These are phyloP conservation scores for Wickerhamomyces mucosus DNA, from an alignment of 805 yeast genomes.

Conservation along the genomic window DNA sequence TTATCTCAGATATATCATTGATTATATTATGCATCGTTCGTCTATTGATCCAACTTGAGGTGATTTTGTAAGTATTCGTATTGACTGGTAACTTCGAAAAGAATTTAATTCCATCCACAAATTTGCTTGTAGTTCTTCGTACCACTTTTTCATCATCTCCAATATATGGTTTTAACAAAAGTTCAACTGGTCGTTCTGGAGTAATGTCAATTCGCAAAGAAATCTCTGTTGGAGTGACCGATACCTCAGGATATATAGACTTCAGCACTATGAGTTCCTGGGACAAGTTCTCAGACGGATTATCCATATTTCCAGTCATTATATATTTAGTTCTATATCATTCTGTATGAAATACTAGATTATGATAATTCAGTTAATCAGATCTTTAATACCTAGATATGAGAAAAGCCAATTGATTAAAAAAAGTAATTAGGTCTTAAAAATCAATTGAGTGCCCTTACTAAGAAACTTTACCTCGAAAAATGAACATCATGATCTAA, in stretches of 20 bases:
- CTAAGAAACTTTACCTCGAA: no score
- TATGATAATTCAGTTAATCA: no score
- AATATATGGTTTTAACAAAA: neutral
- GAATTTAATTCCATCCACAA: slow-evolving; percentile 2
- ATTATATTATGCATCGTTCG: neutral
- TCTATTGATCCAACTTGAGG: neutral
- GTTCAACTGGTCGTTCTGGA: slow-evolving; percentile 1
- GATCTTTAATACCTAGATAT: no score
- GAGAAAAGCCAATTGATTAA: no score
- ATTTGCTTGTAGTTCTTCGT: neutral
- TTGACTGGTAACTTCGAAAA: neutral
- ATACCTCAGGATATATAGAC: slow-evolving; percentile 34
- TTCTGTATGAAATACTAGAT: no score
- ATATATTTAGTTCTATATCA: no score
- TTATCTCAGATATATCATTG: neutral
- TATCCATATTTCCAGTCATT: no score
- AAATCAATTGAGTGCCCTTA: no score
- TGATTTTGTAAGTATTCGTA: neutral
- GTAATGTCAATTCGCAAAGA: slow-evolving; percentile 1
- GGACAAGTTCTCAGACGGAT: no score
- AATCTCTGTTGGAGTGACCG: neutral
- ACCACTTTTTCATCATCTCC: neutral
- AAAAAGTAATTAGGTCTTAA: no score
- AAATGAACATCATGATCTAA: no score
- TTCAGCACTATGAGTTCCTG: slow-evolving; percentile 33